Evolutionary conservation across 305 asterid genomes (phyloP).

Genomic region (Fraxinus angustifolia): DNA sequence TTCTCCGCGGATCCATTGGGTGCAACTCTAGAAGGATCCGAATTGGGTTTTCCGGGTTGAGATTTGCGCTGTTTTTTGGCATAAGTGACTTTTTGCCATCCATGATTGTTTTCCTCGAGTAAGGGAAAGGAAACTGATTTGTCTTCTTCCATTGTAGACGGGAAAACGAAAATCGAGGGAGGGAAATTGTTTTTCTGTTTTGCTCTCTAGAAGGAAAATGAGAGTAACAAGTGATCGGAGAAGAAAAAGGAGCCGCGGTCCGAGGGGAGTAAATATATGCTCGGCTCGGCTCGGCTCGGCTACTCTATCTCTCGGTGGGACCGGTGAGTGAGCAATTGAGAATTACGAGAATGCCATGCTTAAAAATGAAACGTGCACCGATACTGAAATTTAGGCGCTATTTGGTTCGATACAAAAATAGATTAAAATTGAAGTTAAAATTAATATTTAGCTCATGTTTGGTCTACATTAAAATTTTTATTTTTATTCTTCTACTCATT

Average conservation of each 20-base stretch:
- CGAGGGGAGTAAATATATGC: background rate
- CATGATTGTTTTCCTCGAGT: slow-evolving; percentile 42
- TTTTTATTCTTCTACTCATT: too few relatives aligned
- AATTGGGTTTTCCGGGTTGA: slow-evolving; percentile 27
- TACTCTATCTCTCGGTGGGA: background rate
- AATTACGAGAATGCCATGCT: background rate
- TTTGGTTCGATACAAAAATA: background rate
- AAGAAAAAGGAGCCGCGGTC: background rate
- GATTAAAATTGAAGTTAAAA: too few relatives aligned
- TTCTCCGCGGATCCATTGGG: slow-evolving; percentile 53
- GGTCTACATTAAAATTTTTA: too few relatives aligned
- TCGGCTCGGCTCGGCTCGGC: background rate
- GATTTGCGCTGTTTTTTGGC: slow-evolving; percentile 51
- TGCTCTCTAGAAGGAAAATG: background rate
- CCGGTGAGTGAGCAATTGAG: background rate
- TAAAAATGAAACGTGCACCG: background rate
- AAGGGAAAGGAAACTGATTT: slow-evolving; percentile 30
- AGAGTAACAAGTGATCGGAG: background rate
- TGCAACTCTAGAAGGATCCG: slow-evolving; percentile 29
- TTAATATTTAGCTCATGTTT: too few relatives aligned
- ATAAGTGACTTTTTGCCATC: slow-evolving; percentile 80
- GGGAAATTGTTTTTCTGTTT: background rate
- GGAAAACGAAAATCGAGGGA: background rate
- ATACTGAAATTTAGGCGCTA: background rate
- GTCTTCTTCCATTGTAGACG: slow-evolving; percentile 47